Evolutionary conservation across 192 early-diverging fungal species (phyloP).

Genomic region (Backusella parvicylindrica): DNA sequence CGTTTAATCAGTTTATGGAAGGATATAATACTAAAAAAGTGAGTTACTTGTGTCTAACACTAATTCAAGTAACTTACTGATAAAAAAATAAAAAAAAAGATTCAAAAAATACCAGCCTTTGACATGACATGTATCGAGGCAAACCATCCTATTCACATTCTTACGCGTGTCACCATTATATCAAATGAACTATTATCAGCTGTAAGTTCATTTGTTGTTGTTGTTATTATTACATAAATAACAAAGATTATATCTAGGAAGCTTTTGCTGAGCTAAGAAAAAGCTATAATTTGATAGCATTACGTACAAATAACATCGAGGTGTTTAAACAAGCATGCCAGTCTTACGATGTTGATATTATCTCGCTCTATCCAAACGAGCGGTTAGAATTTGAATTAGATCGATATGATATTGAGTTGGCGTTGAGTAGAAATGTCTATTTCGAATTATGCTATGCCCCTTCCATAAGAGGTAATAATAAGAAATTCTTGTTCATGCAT

Average conservation of each 20-base stretch:
- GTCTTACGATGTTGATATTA: not conserved
- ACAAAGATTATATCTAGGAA: not conserved
- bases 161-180: not conserved
- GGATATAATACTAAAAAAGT: not conserved
- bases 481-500: not conserved
- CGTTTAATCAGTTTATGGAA: not conserved
- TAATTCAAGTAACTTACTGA: not conserved
- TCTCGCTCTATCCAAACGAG: not conserved
- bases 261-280: not conserved
- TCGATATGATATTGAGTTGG: not conserved
- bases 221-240: not conserved
- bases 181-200: not conserved
- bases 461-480: slow-evolving; percentile 6
- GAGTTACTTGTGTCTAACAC: not conserved
- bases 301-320: not conserved
- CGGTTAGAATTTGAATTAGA: slow-evolving; percentile 4
- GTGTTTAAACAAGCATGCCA: slow-evolving; percentile 1
- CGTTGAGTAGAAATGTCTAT: not conserved
- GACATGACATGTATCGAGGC: not conserved
- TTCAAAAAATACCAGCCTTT: not conserved
- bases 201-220: not conserved
- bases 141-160: not conserved
- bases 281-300: not conserved
- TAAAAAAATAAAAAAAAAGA: not conserved
- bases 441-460: slow-evolving; percentile 9